Evolutionary conservation across 805 yeast genomes (phyloP).

Genomic region (Candida pini): DNA sequence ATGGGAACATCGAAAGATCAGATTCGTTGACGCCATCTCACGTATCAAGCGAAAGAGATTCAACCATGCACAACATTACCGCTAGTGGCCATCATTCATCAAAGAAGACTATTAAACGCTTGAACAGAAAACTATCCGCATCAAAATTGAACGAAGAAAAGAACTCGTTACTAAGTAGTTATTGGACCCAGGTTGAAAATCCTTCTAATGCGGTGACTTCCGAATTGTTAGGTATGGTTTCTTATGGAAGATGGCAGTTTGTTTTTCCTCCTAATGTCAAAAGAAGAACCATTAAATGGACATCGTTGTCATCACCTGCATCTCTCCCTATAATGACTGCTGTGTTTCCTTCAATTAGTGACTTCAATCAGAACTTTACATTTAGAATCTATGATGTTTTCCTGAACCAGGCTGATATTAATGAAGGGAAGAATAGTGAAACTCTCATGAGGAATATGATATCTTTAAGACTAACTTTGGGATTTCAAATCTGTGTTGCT

Average conservation of each 20-base stretch:
- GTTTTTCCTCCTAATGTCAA: slow-evolving; percentile 73
- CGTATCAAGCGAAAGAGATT: background rate
- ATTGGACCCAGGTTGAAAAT: slow-evolving; percentile 65
- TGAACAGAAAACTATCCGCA: slow-evolving; percentile 5
- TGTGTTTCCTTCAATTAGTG: slow-evolving; percentile 64
- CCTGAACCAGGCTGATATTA: slow-evolving; percentile 52
- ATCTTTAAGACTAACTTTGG: slow-evolving; percentile 71
- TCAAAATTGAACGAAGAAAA: slow-evolving; percentile 6
- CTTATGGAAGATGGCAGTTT: slow-evolving; percentile 87
- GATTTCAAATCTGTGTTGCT: slow-evolving; percentile 87
- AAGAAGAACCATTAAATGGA: slow-evolving; percentile 78
- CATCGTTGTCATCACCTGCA: slow-evolving; percentile 89
- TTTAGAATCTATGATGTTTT: slow-evolving; percentile 80
- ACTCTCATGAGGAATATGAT: slow-evolving; percentile 83
- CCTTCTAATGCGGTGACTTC: slow-evolving; percentile 66
- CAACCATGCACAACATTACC: background rate
- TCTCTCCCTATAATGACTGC: slow-evolving; percentile 80
- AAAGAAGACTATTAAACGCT: slow-evolving; percentile 1
- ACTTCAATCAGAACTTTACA: slow-evolving; percentile 67
- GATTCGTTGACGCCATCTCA: slow-evolving; percentile 1
- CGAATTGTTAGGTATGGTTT: slow-evolving; percentile 48
- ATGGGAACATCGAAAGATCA: background rate
- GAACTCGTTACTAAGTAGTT: slow-evolving; percentile 22
- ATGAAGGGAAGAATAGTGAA: slow-evolving; percentile 44
- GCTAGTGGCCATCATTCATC: background rate